These are phyloP conservation scores for Musa troglodytarum DNA, from an alignment of 176 grass and related monocot genomes.

Conservation along the genomic window DNA sequence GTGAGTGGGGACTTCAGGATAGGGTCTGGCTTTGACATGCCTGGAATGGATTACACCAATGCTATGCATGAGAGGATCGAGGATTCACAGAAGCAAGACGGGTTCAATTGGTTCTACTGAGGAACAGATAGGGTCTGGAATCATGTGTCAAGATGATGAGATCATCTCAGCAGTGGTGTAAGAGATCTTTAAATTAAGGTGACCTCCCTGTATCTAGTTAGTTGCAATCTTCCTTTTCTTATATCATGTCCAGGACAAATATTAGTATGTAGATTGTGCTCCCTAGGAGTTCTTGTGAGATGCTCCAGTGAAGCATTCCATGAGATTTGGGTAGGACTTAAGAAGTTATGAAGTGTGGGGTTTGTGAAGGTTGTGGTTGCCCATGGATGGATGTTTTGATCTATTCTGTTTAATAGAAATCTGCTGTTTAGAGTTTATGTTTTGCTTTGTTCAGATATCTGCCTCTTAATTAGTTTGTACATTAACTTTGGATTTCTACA, in stretches of 20 bases:
- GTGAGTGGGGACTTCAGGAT: constrained; percentile 25
- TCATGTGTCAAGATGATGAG: background rate
- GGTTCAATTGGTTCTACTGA: constrained; percentile 21
- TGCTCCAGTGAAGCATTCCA: background rate
- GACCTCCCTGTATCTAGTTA: background rate
- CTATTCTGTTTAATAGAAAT: background rate
- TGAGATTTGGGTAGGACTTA: background rate
- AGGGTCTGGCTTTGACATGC: constrained; percentile 14
- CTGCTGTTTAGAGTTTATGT: background rate
- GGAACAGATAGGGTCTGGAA: background rate
- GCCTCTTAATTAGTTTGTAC: background rate
- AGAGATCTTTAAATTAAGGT: background rate
- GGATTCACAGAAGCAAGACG: constrained; percentile 26
- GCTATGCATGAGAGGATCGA: constrained; percentile 7
- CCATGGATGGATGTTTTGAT: background rate
- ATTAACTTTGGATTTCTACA: too few relatives aligned
- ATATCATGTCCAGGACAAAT: background rate
- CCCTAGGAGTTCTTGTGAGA: background rate
- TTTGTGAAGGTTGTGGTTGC: background rate
- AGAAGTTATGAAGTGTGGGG: background rate
- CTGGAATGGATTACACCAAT: constrained; percentile 21
- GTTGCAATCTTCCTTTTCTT: background rate
- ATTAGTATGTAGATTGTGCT: background rate
- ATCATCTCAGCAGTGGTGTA: background rate
- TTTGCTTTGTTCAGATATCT: background rate